A percentile compares a stretch with the other conserved stretches of the same genome.
These are phyloP conservation scores for Pterulicium gracile DNA, from an alignment of 1,284 basidiomycete genomes.

Conservation along the genomic window DNA sequence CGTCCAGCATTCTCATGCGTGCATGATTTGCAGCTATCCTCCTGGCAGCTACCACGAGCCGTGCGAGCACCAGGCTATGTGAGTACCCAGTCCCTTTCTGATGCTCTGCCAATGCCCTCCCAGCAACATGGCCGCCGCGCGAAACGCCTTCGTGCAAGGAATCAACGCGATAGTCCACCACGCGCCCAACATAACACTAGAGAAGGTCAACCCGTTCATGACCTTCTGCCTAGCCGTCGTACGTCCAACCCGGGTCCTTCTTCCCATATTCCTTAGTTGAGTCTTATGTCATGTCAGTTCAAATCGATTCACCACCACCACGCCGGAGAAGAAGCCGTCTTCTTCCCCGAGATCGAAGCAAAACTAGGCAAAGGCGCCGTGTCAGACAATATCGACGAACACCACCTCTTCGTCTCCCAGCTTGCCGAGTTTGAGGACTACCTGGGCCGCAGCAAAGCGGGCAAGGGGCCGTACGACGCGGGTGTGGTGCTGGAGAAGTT, in stretches of 20 bases:
- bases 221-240: neutral
- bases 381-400: neutral
- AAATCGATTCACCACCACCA: neutral
- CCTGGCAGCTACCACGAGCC: too few relatives aligned
- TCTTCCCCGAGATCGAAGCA: neutral
- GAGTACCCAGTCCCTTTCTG: too few relatives aligned
- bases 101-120: too few relatives aligned
- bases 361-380: neutral
- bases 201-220: neutral
- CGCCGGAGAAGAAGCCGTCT: neutral
- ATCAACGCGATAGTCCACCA: neutral
- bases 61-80: too few relatives aligned
- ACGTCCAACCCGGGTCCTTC: neutral
- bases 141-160: neutral
- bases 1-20: too few relatives aligned
- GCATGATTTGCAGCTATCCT: too few relatives aligned
- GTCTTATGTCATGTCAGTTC: too few relatives aligned
- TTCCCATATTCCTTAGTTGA: neutral
- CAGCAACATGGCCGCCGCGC: too few relatives aligned
- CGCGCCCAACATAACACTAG: neutral
- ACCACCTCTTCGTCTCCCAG: neutral
- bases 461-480: too few relatives aligned
- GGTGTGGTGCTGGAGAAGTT: too few relatives aligned
- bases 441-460: neutral
- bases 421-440: neutral